Evolutionary conservation across 2,329 filamentous ascomycete species (phyloP).

Genomic region (Venturia carpophila): DNA sequence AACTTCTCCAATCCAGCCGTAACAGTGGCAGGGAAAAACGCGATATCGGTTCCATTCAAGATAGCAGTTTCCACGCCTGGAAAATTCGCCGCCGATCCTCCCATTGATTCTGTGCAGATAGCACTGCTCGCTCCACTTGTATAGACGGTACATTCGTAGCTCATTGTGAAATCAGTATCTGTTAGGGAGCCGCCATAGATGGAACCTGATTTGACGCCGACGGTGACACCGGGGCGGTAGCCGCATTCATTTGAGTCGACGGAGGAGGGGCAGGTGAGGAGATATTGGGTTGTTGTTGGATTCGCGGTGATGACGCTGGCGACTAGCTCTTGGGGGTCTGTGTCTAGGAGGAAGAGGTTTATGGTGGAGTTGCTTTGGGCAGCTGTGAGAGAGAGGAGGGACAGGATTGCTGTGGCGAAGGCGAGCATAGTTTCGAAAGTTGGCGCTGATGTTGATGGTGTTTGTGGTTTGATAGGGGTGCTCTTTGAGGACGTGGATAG

Average conservation of each 20-base stretch:
- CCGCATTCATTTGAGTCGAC: conserved; percentile 18
- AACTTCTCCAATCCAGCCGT: conserved; percentile 21
- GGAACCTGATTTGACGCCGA: conserved; percentile 19
- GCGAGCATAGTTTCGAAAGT: neutral
- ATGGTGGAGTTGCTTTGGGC: conserved; percentile 12
- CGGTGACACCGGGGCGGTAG: conserved; percentile 19
- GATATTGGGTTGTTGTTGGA: conserved; percentile 15
- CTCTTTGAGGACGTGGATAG: neutral
- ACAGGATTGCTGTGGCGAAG: neutral
- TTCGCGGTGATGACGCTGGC: conserved; percentile 18
- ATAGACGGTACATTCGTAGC: conserved; percentile 22
- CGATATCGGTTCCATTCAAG: conserved; percentile 16
- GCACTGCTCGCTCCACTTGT: conserved; percentile 18
- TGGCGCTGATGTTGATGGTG: neutral
- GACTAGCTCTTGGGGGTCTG: conserved; percentile 18
- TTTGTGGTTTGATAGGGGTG: neutral
- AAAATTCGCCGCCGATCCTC: conserved; percentile 25
- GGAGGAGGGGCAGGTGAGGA: conserved; percentile 17
- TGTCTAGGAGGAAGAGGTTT: conserved; percentile 14
- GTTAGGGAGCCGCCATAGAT: conserved; percentile 14
- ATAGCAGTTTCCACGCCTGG: conserved; percentile 24
- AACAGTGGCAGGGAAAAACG: conserved; percentile 18
- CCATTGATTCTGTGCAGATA: conserved; percentile 24
- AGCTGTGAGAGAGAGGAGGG: neutral
- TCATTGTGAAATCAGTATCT: conserved; percentile 22